A percentile compares a stretch with the other conserved stretches of the same genome.
These are phyloP conservation scores for Cornus kousa DNA, from an alignment of 148 eudicot genomes.

Conservation along the genomic window DNA sequence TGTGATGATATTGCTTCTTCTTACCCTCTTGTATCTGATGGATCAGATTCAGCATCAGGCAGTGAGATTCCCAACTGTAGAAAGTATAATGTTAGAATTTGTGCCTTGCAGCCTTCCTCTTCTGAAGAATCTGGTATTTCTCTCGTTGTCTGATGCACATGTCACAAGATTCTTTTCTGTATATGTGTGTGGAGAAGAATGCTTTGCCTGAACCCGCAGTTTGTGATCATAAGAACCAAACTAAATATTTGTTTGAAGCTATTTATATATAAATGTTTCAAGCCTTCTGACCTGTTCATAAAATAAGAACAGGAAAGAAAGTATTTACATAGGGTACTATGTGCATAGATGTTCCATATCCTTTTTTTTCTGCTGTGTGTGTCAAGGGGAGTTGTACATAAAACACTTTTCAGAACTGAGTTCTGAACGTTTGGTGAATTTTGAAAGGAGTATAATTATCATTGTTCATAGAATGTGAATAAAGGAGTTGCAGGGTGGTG, in stretches of 20 bases:
- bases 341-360: background rate
- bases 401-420: too few species aligned
- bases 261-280: background rate
- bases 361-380: too few species aligned
- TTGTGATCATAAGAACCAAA: background rate
- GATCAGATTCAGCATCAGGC: conserved; percentile 34
- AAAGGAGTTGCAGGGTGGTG: too few species aligned
- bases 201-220: background rate
- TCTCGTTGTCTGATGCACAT: conserved; percentile 31
- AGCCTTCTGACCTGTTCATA: background rate
- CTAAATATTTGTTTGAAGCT: background rate
- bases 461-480: too few species aligned
- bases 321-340: background rate
- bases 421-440: too few species aligned
- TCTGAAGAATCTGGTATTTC: conserved; percentile 39
- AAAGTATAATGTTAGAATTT: conserved; percentile 59
- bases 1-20: conserved; percentile 28
- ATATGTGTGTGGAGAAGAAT: background rate
- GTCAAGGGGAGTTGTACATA: too few species aligned
- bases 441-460: too few species aligned
- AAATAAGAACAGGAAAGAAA: background rate
- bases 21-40: conserved; percentile 41
- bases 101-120: conserved; percentile 66
- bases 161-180: background rate
- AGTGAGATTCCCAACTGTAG: conserved; percentile 30